Conservation (phyloP, 164 flowering plant species). For the Dillenia suffruticosa region DNA sequence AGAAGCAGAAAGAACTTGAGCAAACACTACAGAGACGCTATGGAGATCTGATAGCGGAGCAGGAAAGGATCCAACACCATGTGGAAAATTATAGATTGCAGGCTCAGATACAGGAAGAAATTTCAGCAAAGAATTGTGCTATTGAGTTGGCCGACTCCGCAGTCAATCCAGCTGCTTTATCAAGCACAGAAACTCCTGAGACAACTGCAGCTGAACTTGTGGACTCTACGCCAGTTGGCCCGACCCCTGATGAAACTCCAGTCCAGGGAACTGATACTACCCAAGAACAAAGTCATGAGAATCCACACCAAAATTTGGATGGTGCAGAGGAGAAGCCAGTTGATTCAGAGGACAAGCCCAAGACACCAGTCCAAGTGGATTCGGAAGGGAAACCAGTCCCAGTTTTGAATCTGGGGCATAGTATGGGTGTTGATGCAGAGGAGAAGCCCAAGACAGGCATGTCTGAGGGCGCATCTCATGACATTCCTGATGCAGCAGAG, state of each 20-base stretch:
- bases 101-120: slow-evolving; percentile 51
- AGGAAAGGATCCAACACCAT: slow-evolving; percentile 44
- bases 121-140: slow-evolving; percentile 35
- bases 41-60: slow-evolving; percentile 57
- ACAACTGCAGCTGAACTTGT: background rate
- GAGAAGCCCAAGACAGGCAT: background rate
- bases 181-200: slow-evolving; percentile 3
- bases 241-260: slow-evolving; percentile 6
- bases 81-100: slow-evolving; percentile 36
- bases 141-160: slow-evolving; percentile 22
- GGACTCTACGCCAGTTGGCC: slow-evolving; percentile 6
- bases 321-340: background rate
- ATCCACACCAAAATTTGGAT: slow-evolving; percentile 10
- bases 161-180: slow-evolving; percentile 9
- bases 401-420: background rate
- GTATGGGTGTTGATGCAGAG: no score
- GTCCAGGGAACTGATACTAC: slow-evolving; percentile 5
- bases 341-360: no score
- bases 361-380: no score
- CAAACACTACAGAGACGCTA: slow-evolving; percentile 59
- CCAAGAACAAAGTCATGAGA: slow-evolving; percentile 6
- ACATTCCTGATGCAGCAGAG: slow-evolving; percentile 2
- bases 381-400: slow-evolving; percentile 3
- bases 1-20: slow-evolving; percentile 89
- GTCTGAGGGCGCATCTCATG: slow-evolving; percentile 2